A percentile compares a stretch with the other conserved stretches of the same genome.
Evolutionary conservation across 2,329 filamentous ascomycete species (phyloP).

Genomic region (Chrysosphaeria jannelii): DNA sequence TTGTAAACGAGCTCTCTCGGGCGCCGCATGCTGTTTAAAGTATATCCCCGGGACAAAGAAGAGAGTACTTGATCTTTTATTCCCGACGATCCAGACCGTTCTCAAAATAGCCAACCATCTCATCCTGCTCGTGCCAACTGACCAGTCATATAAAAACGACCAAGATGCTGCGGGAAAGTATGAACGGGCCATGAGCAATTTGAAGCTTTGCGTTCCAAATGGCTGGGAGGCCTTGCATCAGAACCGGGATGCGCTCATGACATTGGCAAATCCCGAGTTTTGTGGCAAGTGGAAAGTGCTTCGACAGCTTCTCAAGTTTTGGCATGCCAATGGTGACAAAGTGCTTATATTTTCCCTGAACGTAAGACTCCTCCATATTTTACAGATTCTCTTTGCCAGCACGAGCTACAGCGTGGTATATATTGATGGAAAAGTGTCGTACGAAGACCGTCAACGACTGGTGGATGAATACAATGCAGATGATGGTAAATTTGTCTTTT

Average conservation of each 20-base stretch:
- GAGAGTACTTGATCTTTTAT: constrained; percentile 49
- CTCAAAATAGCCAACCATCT: constrained; percentile 83
- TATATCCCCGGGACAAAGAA: neutral
- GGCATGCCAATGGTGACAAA: constrained; percentile 75
- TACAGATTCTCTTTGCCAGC: constrained; percentile 60
- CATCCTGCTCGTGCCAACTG: constrained; percentile 48
- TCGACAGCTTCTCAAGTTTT: constrained; percentile 61
- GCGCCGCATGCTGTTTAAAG: constrained; percentile 43
- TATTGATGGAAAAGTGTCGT: constrained; percentile 56
- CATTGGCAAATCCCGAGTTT: constrained; percentile 62
- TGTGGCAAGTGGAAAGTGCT: constrained; percentile 94
- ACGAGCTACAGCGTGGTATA: constrained; percentile 82
- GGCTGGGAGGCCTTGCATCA: constrained; percentile 45
- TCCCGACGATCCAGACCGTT: constrained; percentile 53
- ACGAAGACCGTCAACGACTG: constrained; percentile 50
- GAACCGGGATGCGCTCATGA: constrained; percentile 47
- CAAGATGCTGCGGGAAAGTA: constrained; percentile 22
- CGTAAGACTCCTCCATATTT: constrained; percentile 54
- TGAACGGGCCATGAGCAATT: constrained; percentile 40
- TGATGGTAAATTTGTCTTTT: constrained; percentile 66
- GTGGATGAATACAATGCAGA: constrained; percentile 86
- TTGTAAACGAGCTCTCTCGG: constrained; percentile 38
- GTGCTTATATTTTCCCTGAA: constrained; percentile 88
- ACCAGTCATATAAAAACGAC: too few relatives aligned
- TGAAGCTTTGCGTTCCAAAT: constrained; percentile 46